Evolutionary conservation across 208 protist species (phyloP), one percentile per base, ranked within the genome.

Genomic region (Leishmania amazonensis): DNA sequence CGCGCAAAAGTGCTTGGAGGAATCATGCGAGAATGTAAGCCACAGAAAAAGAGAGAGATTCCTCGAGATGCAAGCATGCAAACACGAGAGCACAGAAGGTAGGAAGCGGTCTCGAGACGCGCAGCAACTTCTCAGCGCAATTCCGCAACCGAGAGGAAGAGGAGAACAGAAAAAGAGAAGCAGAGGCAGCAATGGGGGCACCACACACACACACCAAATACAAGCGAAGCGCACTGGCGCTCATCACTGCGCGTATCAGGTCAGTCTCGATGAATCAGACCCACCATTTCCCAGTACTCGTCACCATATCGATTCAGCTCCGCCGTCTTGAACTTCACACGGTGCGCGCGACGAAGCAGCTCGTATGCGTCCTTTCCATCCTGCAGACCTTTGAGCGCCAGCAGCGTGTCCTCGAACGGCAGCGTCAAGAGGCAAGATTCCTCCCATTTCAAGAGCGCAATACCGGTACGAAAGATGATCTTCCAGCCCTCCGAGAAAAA

Each of bases 401-500:
- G 86, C 74, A 98, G 81, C 51, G 96, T 60, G 17, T 96, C 88
- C 57, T 98, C 95, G 78, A 96, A 97, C 1, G 83, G 62, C 85
- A 97, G 58, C 24, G 83, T 68, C 35, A 97, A 84, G 40, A 98
- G 87, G 28, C 84, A 85, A 80, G 89, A 76, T 83, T 97, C 91
- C 75, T 98, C 95, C 94, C 92, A 98, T 81, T 97, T 93, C 87
- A 98, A 85, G 75, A 98, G 83, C 15, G 94, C 92, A 58, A 98
- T 92, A 19, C 87, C 94, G 58, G 94, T 92, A 62, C 96, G 89
- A 82, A 98, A 98, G 74, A 98, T 90, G n/a, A 98, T 95, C 78
- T 98, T 98, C 96, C 96, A 98, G 11, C 95, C 95, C 76, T 98
- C 96, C 51, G 88, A 91, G 75, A 98, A 92, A 87, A 98, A 98